Conservation (phyloP, 306 rosid genomes). For the Rosa multiflora region DNA sequence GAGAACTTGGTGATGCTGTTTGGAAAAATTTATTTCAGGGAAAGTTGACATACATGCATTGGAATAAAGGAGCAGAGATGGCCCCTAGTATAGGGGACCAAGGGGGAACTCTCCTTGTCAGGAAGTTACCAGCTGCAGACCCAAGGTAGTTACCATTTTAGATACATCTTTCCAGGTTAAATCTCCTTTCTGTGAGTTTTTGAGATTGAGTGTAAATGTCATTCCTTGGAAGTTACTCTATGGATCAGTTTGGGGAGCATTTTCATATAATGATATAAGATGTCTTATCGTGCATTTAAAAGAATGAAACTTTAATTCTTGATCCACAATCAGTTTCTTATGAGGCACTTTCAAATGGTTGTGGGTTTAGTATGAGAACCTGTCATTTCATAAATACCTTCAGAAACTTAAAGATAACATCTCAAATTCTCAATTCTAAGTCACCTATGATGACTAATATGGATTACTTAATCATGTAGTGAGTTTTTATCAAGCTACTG, state of each 20-base stretch:
- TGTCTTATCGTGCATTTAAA: background rate
- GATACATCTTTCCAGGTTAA: conserved; percentile 10
- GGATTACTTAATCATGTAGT: too few species aligned
- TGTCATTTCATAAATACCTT: too few species aligned
- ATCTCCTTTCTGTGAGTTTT: conserved; percentile 21
- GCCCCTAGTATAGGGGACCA: conserved; percentile 58
- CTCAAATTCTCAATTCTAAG: too few species aligned
- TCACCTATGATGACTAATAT: too few species aligned
- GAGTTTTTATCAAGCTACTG: too few species aligned
- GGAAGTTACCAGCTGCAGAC: conserved; percentile 63
- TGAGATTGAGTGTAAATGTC: background rate
- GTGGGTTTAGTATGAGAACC: too few species aligned
- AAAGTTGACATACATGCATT: conserved; percentile 73
- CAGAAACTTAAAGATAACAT: too few species aligned
- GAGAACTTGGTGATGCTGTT: conserved; percentile 41
- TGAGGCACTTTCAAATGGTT: background rate
- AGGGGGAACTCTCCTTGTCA: conserved; percentile 80
- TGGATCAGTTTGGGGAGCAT: background rate
- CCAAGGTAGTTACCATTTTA: conserved; percentile 48
- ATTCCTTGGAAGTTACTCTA: conserved; percentile 3
- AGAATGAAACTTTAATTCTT: background rate
- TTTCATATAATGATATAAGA: background rate
- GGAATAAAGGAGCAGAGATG: conserved; percentile 90
- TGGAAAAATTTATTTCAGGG: conserved; percentile 59
- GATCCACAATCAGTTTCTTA: background rate